Evolutionary conservation across 306 rosid species (phyloP).

Genomic region (Rosa lucieae): DNA sequence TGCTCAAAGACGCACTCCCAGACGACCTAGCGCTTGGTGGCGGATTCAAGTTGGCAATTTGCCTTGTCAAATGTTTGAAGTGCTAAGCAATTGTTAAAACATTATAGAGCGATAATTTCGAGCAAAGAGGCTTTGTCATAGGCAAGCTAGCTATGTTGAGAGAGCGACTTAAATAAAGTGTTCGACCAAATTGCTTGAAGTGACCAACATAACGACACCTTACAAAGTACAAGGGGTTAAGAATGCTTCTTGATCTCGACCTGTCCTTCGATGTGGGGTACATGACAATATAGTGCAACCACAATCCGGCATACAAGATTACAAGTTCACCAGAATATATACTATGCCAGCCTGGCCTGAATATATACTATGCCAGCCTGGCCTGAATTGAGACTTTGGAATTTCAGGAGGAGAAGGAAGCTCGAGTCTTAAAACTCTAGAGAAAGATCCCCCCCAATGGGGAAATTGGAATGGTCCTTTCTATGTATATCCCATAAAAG

Average conservation of each 20-base stretch:
- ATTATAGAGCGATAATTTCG: too few species aligned
- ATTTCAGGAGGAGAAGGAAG: background rate
- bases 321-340: too few species aligned
- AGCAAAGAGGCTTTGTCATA: too few species aligned
- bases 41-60: background rate
- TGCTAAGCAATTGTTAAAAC: background rate
- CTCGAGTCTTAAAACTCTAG: background rate
- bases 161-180: background rate
- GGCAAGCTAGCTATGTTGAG: background rate
- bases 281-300: background rate
- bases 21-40: background rate
- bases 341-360: background rate
- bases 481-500: constrained; percentile 5
- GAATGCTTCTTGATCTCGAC: background rate
- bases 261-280: background rate
- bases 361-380: background rate
- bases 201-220: background rate
- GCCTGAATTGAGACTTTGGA: background rate
- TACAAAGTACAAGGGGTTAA: too few species aligned
- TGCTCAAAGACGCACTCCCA: background rate
- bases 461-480: background rate
- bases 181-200: background rate
- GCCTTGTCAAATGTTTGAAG: background rate
- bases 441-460: background rate
- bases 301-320: too few species aligned